Base-by-base conservation (phyloP, 768 basidiomycete species). In the Pulveroboletus sp. region DNA sequence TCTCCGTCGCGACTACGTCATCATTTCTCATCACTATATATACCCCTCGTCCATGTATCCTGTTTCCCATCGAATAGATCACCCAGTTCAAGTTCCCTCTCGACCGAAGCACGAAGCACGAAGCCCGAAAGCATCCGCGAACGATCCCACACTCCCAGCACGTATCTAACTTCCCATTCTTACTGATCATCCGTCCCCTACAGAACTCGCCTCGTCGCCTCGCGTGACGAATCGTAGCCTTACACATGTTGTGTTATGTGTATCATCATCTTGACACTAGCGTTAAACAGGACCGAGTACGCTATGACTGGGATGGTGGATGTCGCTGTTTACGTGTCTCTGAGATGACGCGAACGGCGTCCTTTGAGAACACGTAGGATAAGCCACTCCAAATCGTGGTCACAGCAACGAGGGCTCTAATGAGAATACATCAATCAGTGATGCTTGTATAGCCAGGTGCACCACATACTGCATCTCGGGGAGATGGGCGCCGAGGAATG, bases 351-450 rank as follows among this genome's bases (percentile, higher is more conserved):
- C 80, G 81, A 36, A 91, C 84, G 1, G 85, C 87, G 51, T 85
- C 76, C 61, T 84, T 87, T 7, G 84, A 81, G 59, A 87, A 84
- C 6, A 92, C 57, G 59, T 92, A 92, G 17, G 88, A 89, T 40
- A 88, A 60, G 11, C 95, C 95, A 56, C 92, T 94, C 85, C 88
- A 91, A 23, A 97, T 72, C 1, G 95, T 99, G 7, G 95, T 97
- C 5, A 79, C 79, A 0, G 88, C 95, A 1, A 98, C 95, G 1
- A 85, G 74, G 79, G 78, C 88, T 62, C 95, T 98, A 47, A 39
- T 14, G 29, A 50, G 27, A 25, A 44, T 5, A 14, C n/a, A 32
- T 60, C 13, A 54, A 38, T 20, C 23, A 24, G 19, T 4, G 31
- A 24, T 4, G 9, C 39, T 6, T 40, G n/a, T 23, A 33, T 35